Evolutionary conservation across 306 rosid genomes (phyloP).

Genomic region (Quercus parvula): DNA sequence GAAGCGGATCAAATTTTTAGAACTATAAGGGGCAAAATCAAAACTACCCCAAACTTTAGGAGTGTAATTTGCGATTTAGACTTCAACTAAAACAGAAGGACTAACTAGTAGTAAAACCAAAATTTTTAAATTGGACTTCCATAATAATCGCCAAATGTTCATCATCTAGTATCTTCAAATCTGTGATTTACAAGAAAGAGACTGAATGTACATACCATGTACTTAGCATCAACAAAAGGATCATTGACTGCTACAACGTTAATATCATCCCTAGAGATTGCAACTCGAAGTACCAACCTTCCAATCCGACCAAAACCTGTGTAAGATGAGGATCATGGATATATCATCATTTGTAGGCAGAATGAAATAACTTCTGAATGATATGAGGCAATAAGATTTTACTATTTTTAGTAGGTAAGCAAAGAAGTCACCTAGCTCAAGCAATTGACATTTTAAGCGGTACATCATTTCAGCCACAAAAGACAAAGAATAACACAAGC

Average conservation of each 20-base stretch:
- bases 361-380: neutral
- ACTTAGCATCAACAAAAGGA: slow-evolving; percentile 87
- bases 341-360: neutral
- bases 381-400: neutral
- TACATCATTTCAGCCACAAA: neutral
- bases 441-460: neutral
- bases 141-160: neutral
- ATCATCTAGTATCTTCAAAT: neutral
- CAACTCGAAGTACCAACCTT: slow-evolving; percentile 88
- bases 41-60: no score
- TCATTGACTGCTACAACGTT: slow-evolving; percentile 91
- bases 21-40: no score
- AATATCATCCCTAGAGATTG: slow-evolving; percentile 78
- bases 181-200: neutral
- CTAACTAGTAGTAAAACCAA: neutral
- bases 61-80: no score
- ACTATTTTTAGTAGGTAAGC: neutral
- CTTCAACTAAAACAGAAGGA: neutral
- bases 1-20: no score
- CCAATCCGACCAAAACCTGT: slow-evolving; percentile 99
- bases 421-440: neutral
- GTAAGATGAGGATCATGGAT: slow-evolving; percentile 23
- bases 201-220: slow-evolving; percentile 59
- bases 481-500: neutral
- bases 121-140: neutral